A percentile compares a stretch with the other conserved stretches of the same genome.
Conservation (phyloP, 768 basidiomycete genomes). For the Amanita subjunquillea region DNA sequence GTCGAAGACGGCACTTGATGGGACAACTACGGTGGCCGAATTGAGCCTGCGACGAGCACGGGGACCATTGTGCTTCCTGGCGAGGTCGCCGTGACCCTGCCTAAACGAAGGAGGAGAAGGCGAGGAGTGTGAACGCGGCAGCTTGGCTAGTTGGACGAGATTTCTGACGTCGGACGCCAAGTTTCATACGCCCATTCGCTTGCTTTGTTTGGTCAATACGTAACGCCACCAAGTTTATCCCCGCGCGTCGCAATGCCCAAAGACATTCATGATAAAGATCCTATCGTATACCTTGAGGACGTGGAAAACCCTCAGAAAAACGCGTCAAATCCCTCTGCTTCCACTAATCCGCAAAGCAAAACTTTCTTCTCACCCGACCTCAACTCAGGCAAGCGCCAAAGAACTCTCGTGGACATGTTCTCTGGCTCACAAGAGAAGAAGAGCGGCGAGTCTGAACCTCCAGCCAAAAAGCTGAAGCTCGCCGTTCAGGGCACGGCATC, state of each 20-base stretch:
- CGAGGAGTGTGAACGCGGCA: conserved; percentile 73
- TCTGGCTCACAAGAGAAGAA: conserved; percentile 20
- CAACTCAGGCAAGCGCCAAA: conserved; percentile 39
- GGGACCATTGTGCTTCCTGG: conserved; percentile 27
- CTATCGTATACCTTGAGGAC: conserved; percentile 36
- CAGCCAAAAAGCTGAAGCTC: conserved; percentile 38
- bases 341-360: background rate
- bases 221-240: background rate
- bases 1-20: conserved; percentile 31
- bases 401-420: conserved; percentile 60
- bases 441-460: conserved; percentile 14
- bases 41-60: conserved; percentile 24
- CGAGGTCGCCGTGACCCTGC: conserved; percentile 41
- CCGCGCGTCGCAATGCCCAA: background rate
- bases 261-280: background rate
- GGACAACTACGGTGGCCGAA: conserved; percentile 17
- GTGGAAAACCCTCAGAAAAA: conserved; percentile 16
- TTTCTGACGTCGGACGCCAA: background rate
- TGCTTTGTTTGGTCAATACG: conserved; percentile 2
- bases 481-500: conserved; percentile 9
- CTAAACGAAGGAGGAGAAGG: conserved; percentile 61
- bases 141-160: conserved; percentile 24
- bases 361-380: background rate
- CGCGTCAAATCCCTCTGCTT: background rate
- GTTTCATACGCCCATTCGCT: background rate